Percentiles rank a stretch among this genome's conserved stretches.
These are phyloP conservation scores for Tetrapisispora pingtungensis DNA, from an alignment of 805 yeast genomes.

Conservation along the genomic window DNA sequence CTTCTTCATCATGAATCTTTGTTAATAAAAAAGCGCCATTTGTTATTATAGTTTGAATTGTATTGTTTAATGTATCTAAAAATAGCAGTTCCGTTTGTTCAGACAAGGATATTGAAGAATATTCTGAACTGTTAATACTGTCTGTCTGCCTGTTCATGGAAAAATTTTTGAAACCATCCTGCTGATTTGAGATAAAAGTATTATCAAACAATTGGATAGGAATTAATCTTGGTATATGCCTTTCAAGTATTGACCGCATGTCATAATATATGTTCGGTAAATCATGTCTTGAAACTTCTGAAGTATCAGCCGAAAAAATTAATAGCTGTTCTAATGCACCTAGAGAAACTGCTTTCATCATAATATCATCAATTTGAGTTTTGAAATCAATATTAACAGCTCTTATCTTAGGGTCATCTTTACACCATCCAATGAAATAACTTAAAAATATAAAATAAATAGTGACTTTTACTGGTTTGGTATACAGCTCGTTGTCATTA, in stretches of 20 bases:
- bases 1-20: slow-evolving; percentile 61
- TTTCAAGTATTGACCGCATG: slow-evolving; percentile 55
- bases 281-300: slow-evolving; percentile 27
- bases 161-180: background rate
- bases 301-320: slow-evolving; percentile 50
- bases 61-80: slow-evolving; percentile 37
- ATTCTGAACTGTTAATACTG: background rate
- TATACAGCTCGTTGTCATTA: slow-evolving; percentile 33
- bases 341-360: slow-evolving; percentile 45
- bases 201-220: slow-evolving; percentile 46
- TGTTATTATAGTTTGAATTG: slow-evolving; percentile 46
- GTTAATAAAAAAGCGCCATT: slow-evolving; percentile 60
- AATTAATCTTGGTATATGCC: slow-evolving; percentile 47
- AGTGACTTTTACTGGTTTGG: slow-evolving; percentile 40
- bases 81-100: slow-evolving; percentile 24
- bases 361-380: slow-evolving; percentile 46
- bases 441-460: slow-evolving; percentile 44
- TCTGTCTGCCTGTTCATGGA: background rate
- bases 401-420: slow-evolving; percentile 33
- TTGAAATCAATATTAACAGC: slow-evolving; percentile 43
- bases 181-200: slow-evolving; percentile 16
- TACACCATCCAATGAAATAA: slow-evolving; percentile 60
- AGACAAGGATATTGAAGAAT: slow-evolving; percentile 12
- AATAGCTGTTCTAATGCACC: slow-evolving; percentile 67
- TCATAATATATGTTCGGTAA: slow-evolving; percentile 49